phyloP scores from a whole-genome alignment of 192 early-diverging fungal species.

The Irineochytrium annulatum region DNA sequence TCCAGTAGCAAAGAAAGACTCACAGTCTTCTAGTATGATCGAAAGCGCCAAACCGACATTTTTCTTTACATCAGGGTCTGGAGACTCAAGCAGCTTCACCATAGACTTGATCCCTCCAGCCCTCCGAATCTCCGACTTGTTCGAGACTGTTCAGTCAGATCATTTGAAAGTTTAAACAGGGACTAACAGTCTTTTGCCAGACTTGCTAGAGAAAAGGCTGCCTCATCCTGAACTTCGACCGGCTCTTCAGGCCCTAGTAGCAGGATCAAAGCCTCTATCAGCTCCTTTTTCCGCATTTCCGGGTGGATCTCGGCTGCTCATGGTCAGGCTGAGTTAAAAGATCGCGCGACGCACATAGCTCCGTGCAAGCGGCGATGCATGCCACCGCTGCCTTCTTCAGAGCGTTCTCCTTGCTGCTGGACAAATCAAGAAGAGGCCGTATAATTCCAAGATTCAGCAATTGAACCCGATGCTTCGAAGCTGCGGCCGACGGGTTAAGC shows the following conservation, averaged over 20 bases:
- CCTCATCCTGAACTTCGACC: slow-evolving; percentile 53
- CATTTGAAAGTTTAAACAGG: not conserved
- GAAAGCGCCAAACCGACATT: slow-evolving; percentile 44
- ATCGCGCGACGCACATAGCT: slow-evolving; percentile 27
- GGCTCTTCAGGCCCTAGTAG: slow-evolving; percentile 36
- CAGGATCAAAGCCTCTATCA: slow-evolving; percentile 36
- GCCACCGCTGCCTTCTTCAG: slow-evolving; percentile 47
- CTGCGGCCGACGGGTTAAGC: slow-evolving; percentile 6
- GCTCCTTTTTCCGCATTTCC: slow-evolving; percentile 42
- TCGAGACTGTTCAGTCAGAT: slow-evolving; percentile 29
- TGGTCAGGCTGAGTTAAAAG: not conserved
- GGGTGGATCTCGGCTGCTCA: slow-evolving; percentile 44
- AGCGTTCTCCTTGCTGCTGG: slow-evolving; percentile 30
- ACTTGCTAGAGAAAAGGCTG: slow-evolving; percentile 48
- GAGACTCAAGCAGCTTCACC: slow-evolving; percentile 44
- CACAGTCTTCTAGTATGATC: slow-evolving; percentile 49
- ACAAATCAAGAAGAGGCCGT: slow-evolving; percentile 30
- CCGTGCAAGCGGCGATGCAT: slow-evolving; percentile 46
- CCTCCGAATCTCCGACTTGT: slow-evolving; percentile 50
- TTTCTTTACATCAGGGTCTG: slow-evolving; percentile 57
- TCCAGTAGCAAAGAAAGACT: slow-evolving; percentile 1
- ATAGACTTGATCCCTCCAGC: slow-evolving; percentile 48
- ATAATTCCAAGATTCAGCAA: slow-evolving; percentile 38
- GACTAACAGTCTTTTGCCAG: slow-evolving; percentile 49
- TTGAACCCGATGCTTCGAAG: slow-evolving; percentile 39